Conservation (phyloP, 371 early-diverging fungal species). For the Mucor ambiguus region DNA sequence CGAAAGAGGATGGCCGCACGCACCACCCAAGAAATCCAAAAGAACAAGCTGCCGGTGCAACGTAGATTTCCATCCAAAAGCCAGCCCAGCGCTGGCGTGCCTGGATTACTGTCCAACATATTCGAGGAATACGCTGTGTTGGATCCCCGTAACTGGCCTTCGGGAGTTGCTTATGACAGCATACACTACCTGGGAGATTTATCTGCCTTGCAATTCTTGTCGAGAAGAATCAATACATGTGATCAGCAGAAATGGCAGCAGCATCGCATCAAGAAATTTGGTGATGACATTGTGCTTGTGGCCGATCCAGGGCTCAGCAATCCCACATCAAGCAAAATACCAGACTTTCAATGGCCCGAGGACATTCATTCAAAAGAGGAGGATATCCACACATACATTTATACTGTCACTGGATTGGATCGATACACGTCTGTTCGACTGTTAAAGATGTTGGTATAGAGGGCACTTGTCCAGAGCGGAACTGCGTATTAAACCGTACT, state of each 20-base stretch:
- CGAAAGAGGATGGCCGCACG: neutral
- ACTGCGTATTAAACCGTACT: no score
- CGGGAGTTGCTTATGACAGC: conserved; percentile 26
- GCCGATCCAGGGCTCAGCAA: conserved; percentile 12
- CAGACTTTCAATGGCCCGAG: conserved; percentile 15
- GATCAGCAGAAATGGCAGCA: conserved; percentile 23
- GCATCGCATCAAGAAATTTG: conserved; percentile 34
- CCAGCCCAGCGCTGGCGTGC: neutral
- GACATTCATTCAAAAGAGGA: conserved; percentile 8
- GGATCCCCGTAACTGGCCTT: conserved; percentile 18
- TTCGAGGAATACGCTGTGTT: conserved; percentile 18
- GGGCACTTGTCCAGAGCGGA: no score
- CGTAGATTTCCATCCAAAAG: neutral
- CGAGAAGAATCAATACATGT: conserved; percentile 28
- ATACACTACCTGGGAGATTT: conserved; percentile 47
- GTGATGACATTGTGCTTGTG: conserved; percentile 33
- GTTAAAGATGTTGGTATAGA: conserved; percentile 32
- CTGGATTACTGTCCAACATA: conserved; percentile 9
- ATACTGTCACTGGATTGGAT: conserved; percentile 38
- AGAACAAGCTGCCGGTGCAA: neutral
- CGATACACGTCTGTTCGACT: conserved; percentile 33
- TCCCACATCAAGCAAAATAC: conserved; percentile 8
- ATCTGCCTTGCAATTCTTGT: conserved; percentile 37
- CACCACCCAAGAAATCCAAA: neutral
- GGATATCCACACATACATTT: conserved; percentile 35